Evolutionary conservation across 495 filamentous ascomycete genomes (phyloP), one percentile per base, ranked within the genome.

Genomic region (Penicillium subrubescens): DNA sequence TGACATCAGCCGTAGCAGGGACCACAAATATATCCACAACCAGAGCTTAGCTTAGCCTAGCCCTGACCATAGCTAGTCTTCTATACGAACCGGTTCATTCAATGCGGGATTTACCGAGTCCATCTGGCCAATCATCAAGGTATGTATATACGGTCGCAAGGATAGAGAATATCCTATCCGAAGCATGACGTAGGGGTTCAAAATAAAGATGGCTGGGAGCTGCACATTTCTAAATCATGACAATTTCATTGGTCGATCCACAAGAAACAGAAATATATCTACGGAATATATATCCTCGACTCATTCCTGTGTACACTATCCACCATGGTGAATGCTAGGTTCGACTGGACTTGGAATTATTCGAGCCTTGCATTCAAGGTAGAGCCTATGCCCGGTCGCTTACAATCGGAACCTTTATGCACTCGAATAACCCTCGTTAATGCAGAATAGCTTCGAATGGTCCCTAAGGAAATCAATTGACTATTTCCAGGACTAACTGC

Each of bases 71-170:
- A 27, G 25, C 25, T 27, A 27, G 25, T 27, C 1, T 1, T 27
- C 44, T 41, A 41, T 41, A 52, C 48, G 48, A 52, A 52, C 48
- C 48, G 82, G 82, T 4, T 81, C 77, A 5, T 82, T 75, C 37
- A 79, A 68, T 72, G 29, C 79, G 79, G 19, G 70, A 75, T n/a
- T 61, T 83, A 25, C 82, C 81, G 1, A 61, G 67, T 37, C 61
- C 66, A 25, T 86, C 80, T 79, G 75, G 82, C 43, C 57, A 66
- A 21, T 52, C 27, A 52, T 17, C 5, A 15, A 14, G 23, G n/a
- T n/a, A n/a, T n/a, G n/a, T n/a, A 14, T 52, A 27, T 31, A 4
- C 48, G 48, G 5, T 15, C 25, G 48, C 48, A 52, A 52, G 25
- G 25, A 29, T 52, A 12, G 48, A 52, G 23, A 25, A 14, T 12